phyloP scores from a whole-genome alignment of 1,284 basidiomycete genomes.

The Tylopilus sp. region DNA sequence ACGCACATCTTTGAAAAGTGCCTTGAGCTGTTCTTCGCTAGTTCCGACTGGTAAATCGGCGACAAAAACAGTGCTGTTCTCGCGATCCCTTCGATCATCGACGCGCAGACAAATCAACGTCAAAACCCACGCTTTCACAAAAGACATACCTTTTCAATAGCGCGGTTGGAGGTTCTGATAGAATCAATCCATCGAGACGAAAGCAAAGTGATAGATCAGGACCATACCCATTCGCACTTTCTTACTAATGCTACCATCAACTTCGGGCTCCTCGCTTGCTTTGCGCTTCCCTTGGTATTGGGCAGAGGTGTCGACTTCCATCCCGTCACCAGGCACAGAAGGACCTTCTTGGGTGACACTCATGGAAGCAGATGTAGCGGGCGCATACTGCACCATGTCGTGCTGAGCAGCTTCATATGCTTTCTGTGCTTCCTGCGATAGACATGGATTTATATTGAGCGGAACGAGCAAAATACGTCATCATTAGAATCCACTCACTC shows the following conservation, averaged over 20 bases:
- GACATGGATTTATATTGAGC: constrained; percentile 9
- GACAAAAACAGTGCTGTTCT: constrained; percentile 92
- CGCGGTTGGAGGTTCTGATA: constrained; percentile 52
- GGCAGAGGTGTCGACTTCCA: constrained; percentile 60
- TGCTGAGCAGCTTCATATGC: constrained; percentile 60
- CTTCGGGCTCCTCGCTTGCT: constrained; percentile 57
- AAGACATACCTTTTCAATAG: constrained; percentile 65
- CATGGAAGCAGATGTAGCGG: constrained; percentile 45
- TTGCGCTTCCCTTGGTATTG: constrained; percentile 63
- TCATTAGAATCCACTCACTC: constrained; percentile 52
- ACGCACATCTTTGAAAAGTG: constrained; percentile 86
- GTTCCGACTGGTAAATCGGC: constrained; percentile 68
- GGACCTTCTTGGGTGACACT: constrained; percentile 15
- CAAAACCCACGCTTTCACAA: background rate
- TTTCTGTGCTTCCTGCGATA: constrained; percentile 63
- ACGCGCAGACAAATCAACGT: background rate
- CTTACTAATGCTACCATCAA: constrained; percentile 60
- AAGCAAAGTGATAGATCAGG: background rate
- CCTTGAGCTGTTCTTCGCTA: constrained; percentile 69
- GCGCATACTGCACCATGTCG: constrained; percentile 52
- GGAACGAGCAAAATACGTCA: constrained; percentile 2
- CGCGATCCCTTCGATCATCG: constrained; percentile 76
- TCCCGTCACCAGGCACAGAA: constrained; percentile 38
- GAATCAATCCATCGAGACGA: constrained; percentile 15
- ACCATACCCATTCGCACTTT: constrained; percentile 63